phyloP scores from a whole-genome alignment of 495 filamentous ascomycete species.

The Podospora anserina region DNA sequence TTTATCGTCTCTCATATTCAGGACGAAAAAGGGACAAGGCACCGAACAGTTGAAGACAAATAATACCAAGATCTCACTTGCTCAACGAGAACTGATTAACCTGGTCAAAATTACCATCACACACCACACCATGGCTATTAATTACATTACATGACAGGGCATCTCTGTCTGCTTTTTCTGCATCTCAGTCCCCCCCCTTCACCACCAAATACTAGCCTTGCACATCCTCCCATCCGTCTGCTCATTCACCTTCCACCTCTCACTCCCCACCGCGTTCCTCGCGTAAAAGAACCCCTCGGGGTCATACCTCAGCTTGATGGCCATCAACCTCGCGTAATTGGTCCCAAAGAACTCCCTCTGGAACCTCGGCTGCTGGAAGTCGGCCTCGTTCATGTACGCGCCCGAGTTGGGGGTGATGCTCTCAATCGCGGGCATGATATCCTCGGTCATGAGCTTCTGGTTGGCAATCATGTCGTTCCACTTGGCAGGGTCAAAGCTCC shows the following conservation, averaged over 20 bases:
- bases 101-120: too few species aligned
- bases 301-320: constrained; percentile 53
- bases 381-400: constrained; percentile 51
- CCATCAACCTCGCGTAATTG: constrained; percentile 41
- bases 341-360: constrained; percentile 52
- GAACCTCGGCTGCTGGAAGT: constrained; percentile 49
- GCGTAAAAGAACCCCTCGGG: constrained; percentile 52
- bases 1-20: too few species aligned
- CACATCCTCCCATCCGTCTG: constrained; percentile 31
- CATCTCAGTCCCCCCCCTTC: background rate
- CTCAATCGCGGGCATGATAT: constrained; percentile 34
- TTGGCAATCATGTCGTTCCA: constrained; percentile 24
- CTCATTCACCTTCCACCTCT: constrained; percentile 26
- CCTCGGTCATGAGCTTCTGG: constrained; percentile 34
- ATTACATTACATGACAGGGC: too few species aligned
- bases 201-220: constrained; percentile 6
- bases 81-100: too few species aligned
- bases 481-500: constrained; percentile 28
- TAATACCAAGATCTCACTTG: too few species aligned
- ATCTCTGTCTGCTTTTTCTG: too few species aligned
- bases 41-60: too few species aligned
- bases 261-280: constrained; percentile 45
- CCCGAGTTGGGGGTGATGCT: constrained; percentile 36
- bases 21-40: too few species aligned
- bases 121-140: too few species aligned